Percentiles rank a stretch among this genome's conserved stretches.
Evolutionary conservation across 345 rosid genomes (phyloP).

Genomic region (Eutrema heterophyllum): DNA sequence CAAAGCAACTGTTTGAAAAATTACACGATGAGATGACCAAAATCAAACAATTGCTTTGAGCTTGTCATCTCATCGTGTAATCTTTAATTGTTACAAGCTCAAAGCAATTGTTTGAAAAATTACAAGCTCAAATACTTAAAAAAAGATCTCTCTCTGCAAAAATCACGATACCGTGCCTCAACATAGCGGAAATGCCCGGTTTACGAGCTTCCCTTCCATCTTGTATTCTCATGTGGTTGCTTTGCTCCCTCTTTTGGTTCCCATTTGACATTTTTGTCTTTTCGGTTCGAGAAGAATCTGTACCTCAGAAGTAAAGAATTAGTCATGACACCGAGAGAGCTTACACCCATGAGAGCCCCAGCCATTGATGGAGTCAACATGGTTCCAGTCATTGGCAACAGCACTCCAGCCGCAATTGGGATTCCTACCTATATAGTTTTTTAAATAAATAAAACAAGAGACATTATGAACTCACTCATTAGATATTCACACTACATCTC

Average conservation of each 20-base stretch:
- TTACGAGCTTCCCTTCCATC: constrained; percentile 25
- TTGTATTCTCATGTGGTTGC: constrained; percentile 19
- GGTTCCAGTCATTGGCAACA: constrained; percentile 80
- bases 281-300: constrained; percentile 48
- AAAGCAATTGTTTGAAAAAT: neutral
- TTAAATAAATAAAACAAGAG: neutral
- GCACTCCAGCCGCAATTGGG: constrained; percentile 87
- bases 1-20: neutral
- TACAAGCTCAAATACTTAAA: neutral
- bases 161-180: neutral
- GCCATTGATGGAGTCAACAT: constrained; percentile 94
- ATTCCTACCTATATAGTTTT: constrained; percentile 56
- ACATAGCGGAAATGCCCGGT: neutral
- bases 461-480: neutral
- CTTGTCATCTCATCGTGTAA: no score
- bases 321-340: constrained; percentile 92
- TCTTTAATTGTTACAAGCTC: constrained; percentile 6
- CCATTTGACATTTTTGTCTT: constrained; percentile 19
- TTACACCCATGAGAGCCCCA: constrained; percentile 94
- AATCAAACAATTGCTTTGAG: no score
- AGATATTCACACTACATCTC: neutral
- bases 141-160: constrained; percentile 5
- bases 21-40: neutral
- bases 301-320: constrained; percentile 76
- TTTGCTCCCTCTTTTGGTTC: constrained; percentile 26